Conservation (phyloP, 345 rosid genomes). For the Hypericum androsaemum region DNA sequence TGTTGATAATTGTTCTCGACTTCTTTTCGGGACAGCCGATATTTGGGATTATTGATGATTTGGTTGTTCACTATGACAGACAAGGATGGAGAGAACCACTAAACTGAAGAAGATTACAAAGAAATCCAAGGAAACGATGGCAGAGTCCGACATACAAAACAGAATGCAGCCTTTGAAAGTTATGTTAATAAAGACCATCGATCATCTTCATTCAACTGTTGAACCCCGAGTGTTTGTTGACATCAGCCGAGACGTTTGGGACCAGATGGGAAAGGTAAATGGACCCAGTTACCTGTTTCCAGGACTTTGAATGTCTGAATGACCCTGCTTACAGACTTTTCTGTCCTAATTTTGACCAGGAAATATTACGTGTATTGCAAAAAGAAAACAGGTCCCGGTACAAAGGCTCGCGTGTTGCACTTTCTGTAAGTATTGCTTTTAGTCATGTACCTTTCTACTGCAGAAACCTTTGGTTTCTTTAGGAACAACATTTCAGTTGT, state of each 20-base stretch:
- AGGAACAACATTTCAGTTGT: too few relatives aligned
- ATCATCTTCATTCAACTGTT: constrained; percentile 17
- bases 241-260: constrained; percentile 25
- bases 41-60: too few relatives aligned
- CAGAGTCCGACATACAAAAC: constrained; percentile 13
- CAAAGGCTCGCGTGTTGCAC: too few relatives aligned
- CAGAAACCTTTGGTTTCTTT: too few relatives aligned
- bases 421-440: too few relatives aligned
- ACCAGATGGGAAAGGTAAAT: constrained; percentile 10
- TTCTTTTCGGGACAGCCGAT: too few relatives aligned
- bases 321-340: too few relatives aligned
- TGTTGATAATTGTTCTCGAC: neutral
- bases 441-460: neutral
- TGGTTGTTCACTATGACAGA: neutral
- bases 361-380: too few relatives aligned
- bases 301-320: neutral
- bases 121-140: constrained; percentile 17
- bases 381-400: too few relatives aligned
- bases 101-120: constrained; percentile 20
- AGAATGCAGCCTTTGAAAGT: constrained; percentile 21
- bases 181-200: constrained; percentile 13
- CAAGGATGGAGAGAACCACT: constrained; percentile 15
- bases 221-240: constrained; percentile 17
- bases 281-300: neutral
- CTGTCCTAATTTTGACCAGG: too few relatives aligned